phyloP scores from a whole-genome alignment of 2,329 filamentous ascomycete genomes.

The Herpomyces periplanetae region DNA sequence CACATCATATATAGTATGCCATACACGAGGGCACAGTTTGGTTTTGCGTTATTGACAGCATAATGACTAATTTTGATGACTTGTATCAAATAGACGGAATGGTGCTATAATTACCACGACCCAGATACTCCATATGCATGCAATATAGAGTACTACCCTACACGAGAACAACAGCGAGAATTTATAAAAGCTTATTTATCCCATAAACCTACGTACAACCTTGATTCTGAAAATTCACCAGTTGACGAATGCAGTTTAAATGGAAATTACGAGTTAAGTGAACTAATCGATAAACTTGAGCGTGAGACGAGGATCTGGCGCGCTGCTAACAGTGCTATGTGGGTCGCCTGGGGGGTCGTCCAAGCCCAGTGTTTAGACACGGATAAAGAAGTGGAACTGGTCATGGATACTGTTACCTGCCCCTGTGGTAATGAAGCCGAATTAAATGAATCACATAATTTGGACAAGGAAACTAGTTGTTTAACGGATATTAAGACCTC shows the following conservation, averaged over 20 bases:
- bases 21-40: no score
- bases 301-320: conserved; percentile 55
- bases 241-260: conserved; percentile 16
- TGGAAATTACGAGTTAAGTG: conserved; percentile 21
- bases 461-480: no score
- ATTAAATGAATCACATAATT: no score
- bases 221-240: conserved; percentile 11
- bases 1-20: no score
- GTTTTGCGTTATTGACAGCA: no score
- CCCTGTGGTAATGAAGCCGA: no score
- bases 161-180: conserved; percentile 32
- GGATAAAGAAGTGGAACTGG: no score
- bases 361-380: conserved; percentile 55
- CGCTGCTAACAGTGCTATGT: conserved; percentile 47
- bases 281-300: conserved; percentile 25
- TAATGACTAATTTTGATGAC: no score
- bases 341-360: conserved; percentile 85
- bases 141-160: conserved; percentile 30
- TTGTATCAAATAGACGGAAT: conserved; percentile 22
- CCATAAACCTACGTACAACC: conserved; percentile 14
- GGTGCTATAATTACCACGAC: conserved; percentile 92
- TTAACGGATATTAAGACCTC: no score
- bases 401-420: conserved; percentile 8
- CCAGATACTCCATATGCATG: conserved; percentile 21
- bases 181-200: conserved; percentile 60